Evolutionary conservation across 1,284 basidiomycete species (phyloP), one percentile per base, ranked within the genome.

Genomic region (Xerocomus minutiporus): DNA sequence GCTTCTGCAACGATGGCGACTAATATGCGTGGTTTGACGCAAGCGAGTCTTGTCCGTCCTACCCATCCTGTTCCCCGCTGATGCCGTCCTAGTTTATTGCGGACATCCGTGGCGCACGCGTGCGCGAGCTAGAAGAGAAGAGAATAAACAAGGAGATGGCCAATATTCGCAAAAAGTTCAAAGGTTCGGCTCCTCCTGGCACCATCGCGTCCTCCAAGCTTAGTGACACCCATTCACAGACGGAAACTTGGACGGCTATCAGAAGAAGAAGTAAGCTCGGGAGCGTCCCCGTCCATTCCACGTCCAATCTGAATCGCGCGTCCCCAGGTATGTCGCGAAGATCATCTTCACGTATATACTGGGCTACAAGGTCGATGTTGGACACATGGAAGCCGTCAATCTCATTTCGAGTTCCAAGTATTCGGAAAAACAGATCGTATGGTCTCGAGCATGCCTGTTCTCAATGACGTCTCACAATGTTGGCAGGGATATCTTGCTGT

Each of bases 141-240:
- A 76, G 96, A 52, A 97, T 99, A 64, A 99, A 99, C 75, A 94
- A 97, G 71, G 97, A 99, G 75, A 98, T 99, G 96, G 96, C 97
- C 1, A 97, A 99, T 67, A 99, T 99, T 61, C 81, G 97, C 51
- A 94, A 96, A 77, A 95, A 97, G 74, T 98, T 99, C 80, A 97
- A 97, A 81, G 90, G 92, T 89, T 36, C 43, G 53, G 13, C 40
- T 52, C 53, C 68, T 61, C 29, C 40, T 32, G 17, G 31, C 46
- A 41, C 48, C 42, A 29, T 49, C 42, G 38, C 44, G 25, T 42
- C 43, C 46, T 36, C 26, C 28, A 26, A 26, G 31, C 45, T 51
- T 44, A 56, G 12, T 43, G 41, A 50, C 48, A 39, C 5, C 45
- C 35, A 32, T 45, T 59, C 13, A 39, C 64, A 94, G 96, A 98